Percentiles rank a stretch among this genome's conserved stretches.
These are phyloP conservation scores for Erucastrum elatum DNA, from an alignment of 345 rosid species.

Conservation along the genomic window DNA sequence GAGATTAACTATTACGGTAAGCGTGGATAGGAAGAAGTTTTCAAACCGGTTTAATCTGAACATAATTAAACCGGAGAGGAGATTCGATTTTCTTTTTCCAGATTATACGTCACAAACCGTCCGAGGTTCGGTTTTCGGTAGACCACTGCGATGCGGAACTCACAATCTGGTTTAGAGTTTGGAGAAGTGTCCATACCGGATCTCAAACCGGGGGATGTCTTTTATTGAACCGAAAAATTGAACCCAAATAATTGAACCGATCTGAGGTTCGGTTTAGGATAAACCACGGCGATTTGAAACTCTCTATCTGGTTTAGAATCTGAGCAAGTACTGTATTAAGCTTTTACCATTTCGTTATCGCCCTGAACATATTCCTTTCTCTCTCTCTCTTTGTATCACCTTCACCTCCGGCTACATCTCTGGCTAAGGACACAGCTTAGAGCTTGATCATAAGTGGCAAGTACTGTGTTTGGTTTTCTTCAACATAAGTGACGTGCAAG, in stretches of 20 bases:
- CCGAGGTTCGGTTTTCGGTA: not conserved
- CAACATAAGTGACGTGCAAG: slow-evolving; percentile 29
- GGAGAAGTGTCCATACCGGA: too few species aligned
- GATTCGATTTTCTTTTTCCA: too few species aligned
- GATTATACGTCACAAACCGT: too few species aligned
- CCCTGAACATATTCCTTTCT: not conserved
- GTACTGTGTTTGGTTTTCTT: slow-evolving; percentile 1
- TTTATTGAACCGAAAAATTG: too few species aligned
- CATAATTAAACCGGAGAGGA: too few species aligned
- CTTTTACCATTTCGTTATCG: slow-evolving; percentile 3
- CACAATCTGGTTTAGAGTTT: too few species aligned
- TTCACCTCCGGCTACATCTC: slow-evolving; percentile 28
- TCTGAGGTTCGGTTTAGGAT: not conserved
- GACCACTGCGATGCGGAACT: too few species aligned
- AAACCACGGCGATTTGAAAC: not conserved
- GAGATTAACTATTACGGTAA: too few species aligned
- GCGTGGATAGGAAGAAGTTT: too few species aligned
- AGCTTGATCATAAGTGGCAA: not conserved
- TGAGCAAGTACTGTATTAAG: not conserved
- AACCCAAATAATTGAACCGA: not conserved
- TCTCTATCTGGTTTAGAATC: not conserved
- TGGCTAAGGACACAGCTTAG: not conserved
- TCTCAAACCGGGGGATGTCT: too few species aligned
- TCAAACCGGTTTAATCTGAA: too few species aligned
- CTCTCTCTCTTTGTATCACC: slow-evolving; percentile 7